Conservation (phyloP, 768 basidiomycete genomes). For the Kwoniella dendrophila region DNA sequence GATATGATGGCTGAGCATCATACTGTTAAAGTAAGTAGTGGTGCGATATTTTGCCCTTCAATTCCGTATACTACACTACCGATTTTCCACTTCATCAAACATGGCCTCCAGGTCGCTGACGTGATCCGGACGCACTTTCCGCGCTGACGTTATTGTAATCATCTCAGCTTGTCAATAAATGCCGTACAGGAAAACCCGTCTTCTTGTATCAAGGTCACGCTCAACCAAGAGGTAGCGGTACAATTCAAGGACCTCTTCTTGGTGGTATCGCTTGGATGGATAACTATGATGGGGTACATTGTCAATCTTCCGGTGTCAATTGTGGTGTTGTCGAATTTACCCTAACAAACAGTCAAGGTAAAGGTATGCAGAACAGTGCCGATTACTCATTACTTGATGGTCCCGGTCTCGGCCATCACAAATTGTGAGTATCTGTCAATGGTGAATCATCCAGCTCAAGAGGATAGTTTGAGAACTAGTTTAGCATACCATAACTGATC, state of each 20-base stretch:
- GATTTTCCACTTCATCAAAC: too few species aligned
- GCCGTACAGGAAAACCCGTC: conserved; percentile 23
- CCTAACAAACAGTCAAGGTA: conserved; percentile 13
- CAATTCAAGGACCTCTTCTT: conserved; percentile 17
- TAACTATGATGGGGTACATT: conserved; percentile 3
- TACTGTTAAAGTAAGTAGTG: conserved; percentile 1
- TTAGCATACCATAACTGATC: neutral
- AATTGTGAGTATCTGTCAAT: conserved; percentile 17
- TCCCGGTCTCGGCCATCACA: conserved; percentile 19
- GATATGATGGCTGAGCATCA: conserved; percentile 10
- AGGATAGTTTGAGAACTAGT: too few species aligned
- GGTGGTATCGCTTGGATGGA: conserved; percentile 26
- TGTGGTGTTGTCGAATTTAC: conserved; percentile 31
- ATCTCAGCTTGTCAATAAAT: conserved; percentile 30
- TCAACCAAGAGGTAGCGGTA: conserved; percentile 9
- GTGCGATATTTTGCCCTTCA: too few species aligned
- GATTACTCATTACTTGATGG: conserved; percentile 19
- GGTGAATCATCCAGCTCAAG: too few species aligned
- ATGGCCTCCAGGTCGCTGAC: too few species aligned
- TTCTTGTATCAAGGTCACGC: conserved; percentile 11
- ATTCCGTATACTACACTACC: too few species aligned
- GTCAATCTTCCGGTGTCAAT: conserved; percentile 23
- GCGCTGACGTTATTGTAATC: neutral
- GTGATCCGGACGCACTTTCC: too few species aligned
- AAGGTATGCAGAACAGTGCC: conserved; percentile 14